Percentiles rank a stretch among this genome's conserved stretches.
phyloP scores from a whole-genome alignment of 148 eudicot species.

The Rhododendron ovatum region DNA sequence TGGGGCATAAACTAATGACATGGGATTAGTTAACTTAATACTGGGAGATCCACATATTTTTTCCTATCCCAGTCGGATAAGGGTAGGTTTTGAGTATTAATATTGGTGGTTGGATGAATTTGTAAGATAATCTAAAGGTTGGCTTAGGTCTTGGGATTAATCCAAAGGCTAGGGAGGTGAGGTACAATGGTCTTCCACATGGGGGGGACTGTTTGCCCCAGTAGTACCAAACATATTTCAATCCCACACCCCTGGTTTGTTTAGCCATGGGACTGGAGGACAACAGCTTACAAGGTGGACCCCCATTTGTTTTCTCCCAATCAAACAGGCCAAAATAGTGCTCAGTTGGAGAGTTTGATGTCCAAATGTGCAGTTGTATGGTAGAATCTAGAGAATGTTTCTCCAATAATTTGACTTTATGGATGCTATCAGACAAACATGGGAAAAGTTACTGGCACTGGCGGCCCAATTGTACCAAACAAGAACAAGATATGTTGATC shows the following conservation, averaged over 20 bases:
- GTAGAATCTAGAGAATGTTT: background rate
- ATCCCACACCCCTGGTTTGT: background rate
- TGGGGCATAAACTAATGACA: background rate
- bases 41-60: background rate
- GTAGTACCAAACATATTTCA: background rate
- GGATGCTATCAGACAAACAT: background rate
- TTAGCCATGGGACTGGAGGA: background rate
- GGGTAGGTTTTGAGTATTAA: background rate
- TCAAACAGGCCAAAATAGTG: background rate
- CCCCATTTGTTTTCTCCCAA: background rate
- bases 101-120: background rate
- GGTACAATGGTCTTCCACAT: background rate
- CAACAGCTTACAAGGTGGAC: background rate
- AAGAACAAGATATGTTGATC: background rate
- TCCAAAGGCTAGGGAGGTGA: background rate
- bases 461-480: background rate
- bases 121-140: background rate
- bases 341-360: slow-evolving; percentile 3
- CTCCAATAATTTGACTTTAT: background rate
- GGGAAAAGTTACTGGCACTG: background rate
- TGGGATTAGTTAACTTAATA: background rate
- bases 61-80: background rate
- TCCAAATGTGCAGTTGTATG: background rate
- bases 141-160: background rate
- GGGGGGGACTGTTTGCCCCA: background rate